These are phyloP conservation scores for Medicago ruthenica DNA, from an alignment of 306 rosid genomes.

Conservation along the genomic window DNA sequence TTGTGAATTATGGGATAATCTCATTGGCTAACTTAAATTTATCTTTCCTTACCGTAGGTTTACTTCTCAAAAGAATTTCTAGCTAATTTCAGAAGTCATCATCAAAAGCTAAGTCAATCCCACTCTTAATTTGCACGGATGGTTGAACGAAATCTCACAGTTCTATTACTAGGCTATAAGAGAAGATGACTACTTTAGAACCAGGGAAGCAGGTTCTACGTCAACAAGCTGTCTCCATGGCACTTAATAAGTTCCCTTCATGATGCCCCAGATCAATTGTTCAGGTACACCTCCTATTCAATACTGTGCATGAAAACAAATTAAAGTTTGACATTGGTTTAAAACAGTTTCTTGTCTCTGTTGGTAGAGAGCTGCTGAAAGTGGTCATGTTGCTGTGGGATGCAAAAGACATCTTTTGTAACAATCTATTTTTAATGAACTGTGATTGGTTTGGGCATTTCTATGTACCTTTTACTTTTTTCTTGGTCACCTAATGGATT, in stretches of 20 bases:
- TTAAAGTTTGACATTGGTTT: slow-evolving; percentile 36
- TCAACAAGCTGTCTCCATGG: slow-evolving; percentile 85
- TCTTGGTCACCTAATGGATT: slow-evolving; percentile 45
- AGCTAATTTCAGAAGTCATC: slow-evolving; percentile 29
- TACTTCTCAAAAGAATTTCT: slow-evolving; percentile 14
- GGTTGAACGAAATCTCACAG: slow-evolving; percentile 44
- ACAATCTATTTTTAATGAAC: slow-evolving; percentile 40
- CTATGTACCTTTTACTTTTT: slow-evolving; percentile 40
- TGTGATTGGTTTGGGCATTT: slow-evolving; percentile 34
- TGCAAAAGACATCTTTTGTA: slow-evolving; percentile 70
- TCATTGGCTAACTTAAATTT: slow-evolving; percentile 24
- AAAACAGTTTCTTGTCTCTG: slow-evolving; percentile 43
- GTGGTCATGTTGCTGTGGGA: slow-evolving; percentile 64
- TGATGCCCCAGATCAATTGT: slow-evolving; percentile 78
- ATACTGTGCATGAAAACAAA: slow-evolving; percentile 24
- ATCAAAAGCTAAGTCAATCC: slow-evolving; percentile 30
- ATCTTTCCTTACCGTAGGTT: slow-evolving; percentile 28
- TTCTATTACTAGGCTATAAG: slow-evolving; percentile 71
- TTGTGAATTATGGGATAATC: slow-evolving; percentile 13
- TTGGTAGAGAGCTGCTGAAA: slow-evolving; percentile 76
- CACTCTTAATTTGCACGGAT: slow-evolving; percentile 30
- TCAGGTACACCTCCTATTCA: slow-evolving; percentile 60
- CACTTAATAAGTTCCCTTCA: slow-evolving; percentile 79
- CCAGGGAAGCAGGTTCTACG: slow-evolving; percentile 81
- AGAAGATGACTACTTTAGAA: slow-evolving; percentile 75